Evolutionary conservation across 177 flowering plant species (phyloP), one percentile per base, ranked within the genome.

Genomic region (Tripterygium wilfordii): DNA sequence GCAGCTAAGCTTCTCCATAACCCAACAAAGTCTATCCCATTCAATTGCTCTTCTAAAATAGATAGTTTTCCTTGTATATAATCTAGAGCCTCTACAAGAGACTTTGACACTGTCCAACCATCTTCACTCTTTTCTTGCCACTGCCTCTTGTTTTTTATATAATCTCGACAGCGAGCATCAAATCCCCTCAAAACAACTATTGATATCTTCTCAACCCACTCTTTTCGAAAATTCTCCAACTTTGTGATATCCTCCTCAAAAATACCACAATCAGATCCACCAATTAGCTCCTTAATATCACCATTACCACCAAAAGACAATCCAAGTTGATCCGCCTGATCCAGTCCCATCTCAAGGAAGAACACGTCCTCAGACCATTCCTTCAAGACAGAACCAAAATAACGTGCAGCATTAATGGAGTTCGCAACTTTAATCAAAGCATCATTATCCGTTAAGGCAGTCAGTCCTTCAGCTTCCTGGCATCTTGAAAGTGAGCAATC

Each of bases 381-480:
- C 58, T 61, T 77, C 49, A 94, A 45, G 56, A 79, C 80, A 42
- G 81, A 72, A 57, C 78, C 94, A 57, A 73, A 61, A 45, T 76
- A 68, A 22, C 51, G 80, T 48, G 79, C 78, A 42, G 94, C 83
- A 75, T 85, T 94, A 19, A 90, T 58, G 16, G 87, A 85, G 48
- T 52, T 74, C 16, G 72, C 53, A 50, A 87, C 99, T 74, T 79
- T 85, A 13, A 69, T 62, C 22, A 94, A 54, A 38, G 82, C 92
- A 71, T 65, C 77, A 42, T 87, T 79, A 60, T 87, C 87, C 1
- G 83, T 79, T 26, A 90, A 53, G 48, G 96, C 95, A 40, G 99
- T 94, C 61, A 90, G 49, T 27, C 88, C 97, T 65, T 90, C 99
- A 35, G 99, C 97, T 74, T 94, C 99, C 71, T 85, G 95, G 70